These are phyloP conservation scores for Wickerhamiella alocasiicola DNA, from an alignment of 805 yeast genomes.

Conservation along the genomic window DNA sequence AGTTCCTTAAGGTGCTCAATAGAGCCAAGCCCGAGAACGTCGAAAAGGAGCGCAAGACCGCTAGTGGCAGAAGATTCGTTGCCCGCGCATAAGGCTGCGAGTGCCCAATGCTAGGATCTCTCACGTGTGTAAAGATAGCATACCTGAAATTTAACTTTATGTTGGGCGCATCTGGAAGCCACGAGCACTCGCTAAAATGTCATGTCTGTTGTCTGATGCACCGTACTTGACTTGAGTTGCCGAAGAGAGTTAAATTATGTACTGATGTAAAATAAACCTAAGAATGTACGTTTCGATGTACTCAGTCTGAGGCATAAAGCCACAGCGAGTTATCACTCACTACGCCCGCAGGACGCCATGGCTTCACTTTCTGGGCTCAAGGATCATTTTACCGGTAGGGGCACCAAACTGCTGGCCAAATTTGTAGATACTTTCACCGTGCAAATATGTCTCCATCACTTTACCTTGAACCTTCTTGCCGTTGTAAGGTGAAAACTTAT, in stretches of 20 bases:
- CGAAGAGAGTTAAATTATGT: too few relatives aligned
- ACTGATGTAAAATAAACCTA: too few relatives aligned
- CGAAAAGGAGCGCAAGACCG: slow-evolving; percentile 65
- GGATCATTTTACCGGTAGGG: slow-evolving; percentile 14
- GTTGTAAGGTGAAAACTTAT: slow-evolving; percentile 78
- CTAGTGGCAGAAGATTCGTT: slow-evolving; percentile 52
- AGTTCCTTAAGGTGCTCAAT: slow-evolving; percentile 87
- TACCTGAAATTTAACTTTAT: too few relatives aligned
- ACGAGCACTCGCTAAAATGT: too few relatives aligned
- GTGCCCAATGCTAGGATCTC: neutral
- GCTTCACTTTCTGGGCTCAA: slow-evolving; percentile 14
- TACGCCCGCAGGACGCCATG: too few relatives aligned
- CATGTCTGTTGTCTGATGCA: too few relatives aligned
- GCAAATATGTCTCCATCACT: slow-evolving; percentile 63
- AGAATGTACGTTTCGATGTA: too few relatives aligned
- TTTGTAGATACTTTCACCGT: slow-evolving; percentile 54
- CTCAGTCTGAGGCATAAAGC: too few relatives aligned
- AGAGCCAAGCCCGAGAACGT: slow-evolving; percentile 91
- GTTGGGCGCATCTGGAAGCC: too few relatives aligned
- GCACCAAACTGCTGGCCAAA: slow-evolving; percentile 14
- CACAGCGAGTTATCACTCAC: too few relatives aligned
- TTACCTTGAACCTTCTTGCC: slow-evolving; percentile 58
- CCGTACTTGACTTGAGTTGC: too few relatives aligned
- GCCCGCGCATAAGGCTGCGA: neutral
- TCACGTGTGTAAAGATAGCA: neutral